Evolutionary conservation across 768 basidiomycete species (phyloP).

Genomic region (Cyclocybe aegerita): DNA sequence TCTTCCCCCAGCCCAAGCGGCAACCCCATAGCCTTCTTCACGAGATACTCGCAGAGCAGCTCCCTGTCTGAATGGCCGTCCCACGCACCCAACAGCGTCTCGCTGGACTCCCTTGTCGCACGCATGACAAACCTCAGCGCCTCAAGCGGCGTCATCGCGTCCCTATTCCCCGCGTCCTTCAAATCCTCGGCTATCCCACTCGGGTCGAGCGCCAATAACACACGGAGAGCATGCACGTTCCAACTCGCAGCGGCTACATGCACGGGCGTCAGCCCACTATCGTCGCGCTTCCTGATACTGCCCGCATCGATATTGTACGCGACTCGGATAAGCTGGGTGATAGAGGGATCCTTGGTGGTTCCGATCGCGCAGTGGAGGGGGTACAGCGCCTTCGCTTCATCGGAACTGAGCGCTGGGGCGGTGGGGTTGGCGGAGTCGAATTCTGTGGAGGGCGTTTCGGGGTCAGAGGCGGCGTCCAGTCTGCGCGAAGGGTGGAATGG

Average conservation of each 20-base stretch:
- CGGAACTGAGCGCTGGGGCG: not conserved
- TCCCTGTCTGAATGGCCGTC: constrained; percentile 5
- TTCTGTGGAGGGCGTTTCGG: not conserved
- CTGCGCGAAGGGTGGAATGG: constrained; percentile 20
- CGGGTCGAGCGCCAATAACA: constrained; percentile 1
- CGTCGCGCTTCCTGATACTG: constrained; percentile 1
- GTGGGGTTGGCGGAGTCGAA: not conserved
- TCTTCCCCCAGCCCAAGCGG: not conserved
- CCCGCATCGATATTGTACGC: constrained; percentile 1
- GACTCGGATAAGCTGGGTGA: not conserved
- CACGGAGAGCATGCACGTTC: constrained; percentile 5
- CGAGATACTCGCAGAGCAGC: constrained; percentile 3
- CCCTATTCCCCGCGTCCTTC: not conserved
- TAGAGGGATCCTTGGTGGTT: not conserved
- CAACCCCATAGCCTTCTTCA: constrained; percentile 3
- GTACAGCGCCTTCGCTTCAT: not conserved
- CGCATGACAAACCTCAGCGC: constrained; percentile 1
- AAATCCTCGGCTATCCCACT: constrained; percentile 3
- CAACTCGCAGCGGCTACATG: constrained; percentile 4
- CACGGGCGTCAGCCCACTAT: constrained; percentile 4
- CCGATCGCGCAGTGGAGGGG: constrained; percentile 8
- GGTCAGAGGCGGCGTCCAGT: constrained; percentile 1
- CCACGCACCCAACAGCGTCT: not conserved
- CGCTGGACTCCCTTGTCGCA: not conserved
- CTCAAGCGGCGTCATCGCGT: constrained; percentile 10